Evolutionary conservation across 805 yeast genomes (phyloP), one percentile per base, ranked within the genome.

Genomic region (Metschnikowia proteae): DNA sequence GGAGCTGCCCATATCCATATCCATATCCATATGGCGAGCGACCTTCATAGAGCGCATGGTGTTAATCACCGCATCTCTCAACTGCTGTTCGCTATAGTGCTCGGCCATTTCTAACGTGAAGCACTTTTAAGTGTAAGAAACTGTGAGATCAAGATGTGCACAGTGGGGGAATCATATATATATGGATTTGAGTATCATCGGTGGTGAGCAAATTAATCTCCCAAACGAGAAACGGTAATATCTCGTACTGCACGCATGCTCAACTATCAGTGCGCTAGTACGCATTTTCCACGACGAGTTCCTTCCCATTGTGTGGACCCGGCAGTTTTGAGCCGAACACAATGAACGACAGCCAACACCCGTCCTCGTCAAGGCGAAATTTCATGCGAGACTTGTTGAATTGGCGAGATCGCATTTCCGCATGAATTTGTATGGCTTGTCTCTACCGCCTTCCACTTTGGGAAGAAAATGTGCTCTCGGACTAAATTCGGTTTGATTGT

Each of bases 1-100:
- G 27, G 50, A 25, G 31, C 33, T 38, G 47, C 23, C 29, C 53
- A 50, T 47, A 23, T 23, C 55, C 65, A 62, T 58, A 39, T 45
- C 36, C 43, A 40, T 30, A 22, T 39, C 34, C 32, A 13, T 10
- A 11, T 31, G 43, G 10, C 43, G 35, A 11, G 29, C 36, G 28
- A 40, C 35, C 5, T 40, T 40, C 43, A 40, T 40, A 9, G 43
- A 31, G 35, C 36, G 34, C 9, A 40, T 31, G 36, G 28, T 32
- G 22, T 23, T 31, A n/a, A 23, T 22, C 30, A 40, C 36, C 3
- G 36, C 43, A 9, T 40, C 43, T 31, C 23, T 30, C 29, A 40
- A 23, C 26, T 40, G 43, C n/a, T 40, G 29, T 13, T 40, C 43
- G 8, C 29, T 40, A 8, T 10, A 23, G 6, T 30, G 2, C 4